Percentiles rank a stretch among this genome's conserved stretches.
Evolutionary conservation across 306 rosid species (phyloP).

Genomic region (Casuarina cunninghamiana): DNA sequence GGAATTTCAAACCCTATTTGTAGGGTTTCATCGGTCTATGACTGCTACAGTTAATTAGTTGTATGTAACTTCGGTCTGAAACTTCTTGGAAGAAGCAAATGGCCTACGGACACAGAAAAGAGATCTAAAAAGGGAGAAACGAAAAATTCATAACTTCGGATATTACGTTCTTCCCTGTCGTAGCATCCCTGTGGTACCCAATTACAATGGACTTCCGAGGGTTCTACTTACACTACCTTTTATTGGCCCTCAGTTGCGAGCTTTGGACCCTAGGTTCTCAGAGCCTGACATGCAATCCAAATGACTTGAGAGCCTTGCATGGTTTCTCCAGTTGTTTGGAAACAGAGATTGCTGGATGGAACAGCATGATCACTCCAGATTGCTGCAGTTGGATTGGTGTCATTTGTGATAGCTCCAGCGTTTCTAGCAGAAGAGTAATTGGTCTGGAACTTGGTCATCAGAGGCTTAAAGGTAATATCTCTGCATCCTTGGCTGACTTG

Average conservation of each 20-base stretch:
- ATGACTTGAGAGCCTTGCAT: conserved; percentile 27
- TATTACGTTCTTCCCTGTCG: background rate
- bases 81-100: too few species aligned
- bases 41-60: too few species aligned
- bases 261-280: conserved; percentile 1
- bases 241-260: background rate
- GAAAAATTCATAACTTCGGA: background rate
- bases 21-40: too few species aligned
- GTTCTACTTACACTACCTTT: background rate
- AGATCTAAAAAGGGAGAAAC: background rate
- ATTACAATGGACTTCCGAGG: background rate
- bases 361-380: conserved; percentile 7
- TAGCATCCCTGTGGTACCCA: background rate
- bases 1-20: too few species aligned
- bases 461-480: conserved; percentile 2
- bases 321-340: conserved; percentile 20
- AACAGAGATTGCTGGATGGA: conserved; percentile 25
- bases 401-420: conserved; percentile 16
- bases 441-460: conserved; percentile 23
- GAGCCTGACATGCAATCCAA: conserved; percentile 28
- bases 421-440: conserved; percentile 15
- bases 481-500: conserved; percentile 23
- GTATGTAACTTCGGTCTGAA: too few species aligned
- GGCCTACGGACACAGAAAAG: too few species aligned
- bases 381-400: conserved; percentile 37